Base-by-base conservation (phyloP, 73 alveolate genomes). In the Breviolum minutum region DNA sequence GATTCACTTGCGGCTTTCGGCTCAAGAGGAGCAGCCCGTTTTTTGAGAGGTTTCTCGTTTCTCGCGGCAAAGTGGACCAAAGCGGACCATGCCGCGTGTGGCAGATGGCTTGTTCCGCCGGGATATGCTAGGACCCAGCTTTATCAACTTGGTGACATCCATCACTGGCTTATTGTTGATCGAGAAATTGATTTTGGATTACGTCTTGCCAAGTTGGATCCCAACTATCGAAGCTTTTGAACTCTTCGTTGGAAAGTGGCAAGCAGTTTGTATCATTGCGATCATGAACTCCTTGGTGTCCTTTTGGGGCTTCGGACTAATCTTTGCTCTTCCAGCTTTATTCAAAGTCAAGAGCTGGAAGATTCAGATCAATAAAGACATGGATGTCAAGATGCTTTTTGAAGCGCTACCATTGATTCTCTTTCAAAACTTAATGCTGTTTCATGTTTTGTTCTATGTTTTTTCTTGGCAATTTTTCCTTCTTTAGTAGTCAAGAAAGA, bases 121-220 rank as follows among this genome's bases (percentile, higher is more conserved):
- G 22, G 98, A 92, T 68, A 92, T 92, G 98, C 90, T 92, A 77
- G 98, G 98, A 60, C 98, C 98, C 64, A 89, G 86, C 87, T 89
- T 89, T 61, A 77, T 74, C 63, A 60, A 70, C 87, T 54, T 90
- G 64, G 97, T 63, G n/a, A 64, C 80, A n/a, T 61, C 92, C 69
- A 79, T 93, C 83, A 93, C 98, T 10, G 92, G 83, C 13, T 29
- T 93, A 19, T 73, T 93, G 22, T 29, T 93, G 77, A 48, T 76
- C 61, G 98, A 93, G 82, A 93, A 76, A 73, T 61, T 93, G 22
- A 73, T 61, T 27, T 6, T 79, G 80, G 90, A 93, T 27, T 62
- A 40, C 54, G 40, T 93, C 74, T 9, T 90, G 26, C 97, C 97
- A 62, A 80, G 76, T n/a, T 90, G 64, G 97, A 90, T 90, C n/a